Base-by-base conservation (phyloP, 306 rosid species). In the Trifolium pratense region DNA sequence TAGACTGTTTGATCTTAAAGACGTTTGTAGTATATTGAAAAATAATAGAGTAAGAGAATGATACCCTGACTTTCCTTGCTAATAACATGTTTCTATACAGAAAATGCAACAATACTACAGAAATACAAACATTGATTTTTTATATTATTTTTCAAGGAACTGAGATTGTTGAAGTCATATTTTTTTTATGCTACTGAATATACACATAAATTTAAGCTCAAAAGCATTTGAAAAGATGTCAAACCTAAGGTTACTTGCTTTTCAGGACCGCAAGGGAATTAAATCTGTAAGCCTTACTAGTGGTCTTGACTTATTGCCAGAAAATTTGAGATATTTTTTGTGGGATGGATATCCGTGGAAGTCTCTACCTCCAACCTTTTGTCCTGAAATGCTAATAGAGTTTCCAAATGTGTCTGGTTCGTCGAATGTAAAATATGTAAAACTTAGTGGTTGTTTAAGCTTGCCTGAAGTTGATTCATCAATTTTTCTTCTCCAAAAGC, bases 351-450 rank as follows among this genome's bases (percentile, higher is more conserved):
- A 39, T 39, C 43, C 43, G 0, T 39, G 43, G 1, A 39, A 39
- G 7, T 39, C 43, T 39, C 43, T 39, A 2, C 43, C 43, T 8
- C 43, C 59, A 25, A 42, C 0, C 3, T 71, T 21, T 31, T 43
- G 42, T 21, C 11, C 51, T 2, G 16, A 72, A 6, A 73, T 43
- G 6, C 69, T 79, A 18, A 21, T 79, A 46, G 42, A 29, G 65
- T 43, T 72, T 72, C 80, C 71, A 17, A 40, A 74, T 17, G 29
- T 74, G 3, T 26, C 60, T 1, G 11, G 12, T 36, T 67, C 73
- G 0, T 53, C 23, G 32, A 60, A 25, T 9, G 61, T 80, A 1
- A 52, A 74, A 62, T 0, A 0, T 1, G 15, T 80, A 0, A 0
- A 0, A 0, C 40, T 74, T 0, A 0, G 0, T 2, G 0, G 1